Percentiles rank a stretch among this genome's conserved stretches.
Evolutionary conservation across 306 rosid genomes (phyloP).

Genomic region (Acacia crassicarpa): DNA sequence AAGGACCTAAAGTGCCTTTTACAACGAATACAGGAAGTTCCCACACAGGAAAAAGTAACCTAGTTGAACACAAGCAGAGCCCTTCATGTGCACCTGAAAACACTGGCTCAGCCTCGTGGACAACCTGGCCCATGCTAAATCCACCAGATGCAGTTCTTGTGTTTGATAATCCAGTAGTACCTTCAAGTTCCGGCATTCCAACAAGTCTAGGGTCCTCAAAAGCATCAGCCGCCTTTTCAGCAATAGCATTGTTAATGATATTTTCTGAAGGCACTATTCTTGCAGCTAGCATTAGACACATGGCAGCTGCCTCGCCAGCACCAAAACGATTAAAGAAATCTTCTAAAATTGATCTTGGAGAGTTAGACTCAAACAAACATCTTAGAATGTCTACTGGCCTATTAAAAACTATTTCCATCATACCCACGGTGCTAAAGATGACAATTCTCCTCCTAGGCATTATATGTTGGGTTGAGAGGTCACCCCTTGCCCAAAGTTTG

Average conservation of each 20-base stretch:
- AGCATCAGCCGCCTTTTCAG: constrained; percentile 96
- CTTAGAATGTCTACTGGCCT: constrained; percentile 94
- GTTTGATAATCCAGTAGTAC: constrained; percentile 74
- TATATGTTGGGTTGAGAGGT: constrained; percentile 92
- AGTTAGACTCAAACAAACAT: constrained; percentile 77
- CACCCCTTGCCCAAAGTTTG: constrained; percentile 97
- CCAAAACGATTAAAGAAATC: constrained; percentile 97
- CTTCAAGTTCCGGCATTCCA: constrained; percentile 98
- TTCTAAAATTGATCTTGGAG: constrained; percentile 83
- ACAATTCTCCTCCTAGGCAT: constrained; percentile 90
- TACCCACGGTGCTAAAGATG: constrained; percentile 94
- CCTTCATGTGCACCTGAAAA: constrained; percentile 99
- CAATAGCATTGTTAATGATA: constrained; percentile 68
- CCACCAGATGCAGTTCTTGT: constrained; percentile 87
- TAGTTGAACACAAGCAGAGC: constrained; percentile 88
- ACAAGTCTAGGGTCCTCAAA: constrained; percentile 95
- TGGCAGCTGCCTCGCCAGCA: constrained; percentile 94
- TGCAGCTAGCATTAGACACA: constrained; percentile 95
- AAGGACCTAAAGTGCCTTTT: constrained; percentile 62
- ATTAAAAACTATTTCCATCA: constrained; percentile 95
- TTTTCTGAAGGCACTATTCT: constrained; percentile 81
- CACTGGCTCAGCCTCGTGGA: constrained; percentile 96
- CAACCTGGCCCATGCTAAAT: constrained; percentile 99
- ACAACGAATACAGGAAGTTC: constrained; percentile 88
- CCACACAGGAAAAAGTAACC: constrained; percentile 96